These are phyloP conservation scores for Fusarium staphyleae DNA, from an alignment of 2,329 filamentous ascomycete species.

Conservation along the genomic window DNA sequence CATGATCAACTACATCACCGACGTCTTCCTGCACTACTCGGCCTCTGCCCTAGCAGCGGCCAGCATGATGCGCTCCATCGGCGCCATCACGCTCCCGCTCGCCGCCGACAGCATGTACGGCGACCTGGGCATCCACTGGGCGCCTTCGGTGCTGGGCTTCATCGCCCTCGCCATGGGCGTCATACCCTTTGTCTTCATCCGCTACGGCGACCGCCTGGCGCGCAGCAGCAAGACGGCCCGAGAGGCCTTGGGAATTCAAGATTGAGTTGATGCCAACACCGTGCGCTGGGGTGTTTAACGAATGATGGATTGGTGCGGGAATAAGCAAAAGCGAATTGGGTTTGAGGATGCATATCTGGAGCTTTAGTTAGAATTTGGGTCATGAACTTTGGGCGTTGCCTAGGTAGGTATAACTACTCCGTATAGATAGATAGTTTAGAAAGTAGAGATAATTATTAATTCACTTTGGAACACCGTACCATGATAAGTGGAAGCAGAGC, in stretches of 20 bases:
- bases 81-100: constrained; percentile 45
- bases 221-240: constrained; percentile 40
- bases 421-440: too few species aligned
- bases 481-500: too few species aligned
- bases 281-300: background rate
- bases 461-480: too few species aligned
- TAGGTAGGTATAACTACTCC: too few species aligned
- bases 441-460: background rate
- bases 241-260: constrained; percentile 32
- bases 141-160: constrained; percentile 46
- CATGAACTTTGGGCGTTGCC: too few species aligned
- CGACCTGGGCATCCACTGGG: constrained; percentile 46
- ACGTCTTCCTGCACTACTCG: constrained; percentile 45
- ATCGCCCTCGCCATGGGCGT: constrained; percentile 43
- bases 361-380: background rate
- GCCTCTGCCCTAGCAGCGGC: constrained; percentile 48
- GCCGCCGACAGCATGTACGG: constrained; percentile 45
- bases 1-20: constrained; percentile 47
- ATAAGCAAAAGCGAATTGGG: background rate
- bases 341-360: background rate
- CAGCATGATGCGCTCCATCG: constrained; percentile 45
- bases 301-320: background rate
- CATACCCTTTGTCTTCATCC: constrained; percentile 46
- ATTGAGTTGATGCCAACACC: constrained; percentile 9
- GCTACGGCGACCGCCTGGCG: constrained; percentile 42